Conservation (phyloP, 192 early-diverging fungal species). For the Ambispora gerdemannii region DNA sequence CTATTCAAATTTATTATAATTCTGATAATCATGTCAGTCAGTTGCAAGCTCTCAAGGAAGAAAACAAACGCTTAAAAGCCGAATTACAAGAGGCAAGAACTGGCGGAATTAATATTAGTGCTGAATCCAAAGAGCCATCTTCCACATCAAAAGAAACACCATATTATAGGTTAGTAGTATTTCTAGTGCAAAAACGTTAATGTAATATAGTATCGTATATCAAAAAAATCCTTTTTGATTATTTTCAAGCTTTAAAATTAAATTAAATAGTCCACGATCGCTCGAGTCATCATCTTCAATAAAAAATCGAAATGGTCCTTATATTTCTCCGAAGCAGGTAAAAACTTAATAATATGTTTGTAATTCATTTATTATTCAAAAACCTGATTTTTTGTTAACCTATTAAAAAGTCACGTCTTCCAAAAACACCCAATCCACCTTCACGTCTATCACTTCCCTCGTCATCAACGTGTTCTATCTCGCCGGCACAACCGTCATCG, state of each 20-base stretch:
- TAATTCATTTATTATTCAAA: too few species aligned
- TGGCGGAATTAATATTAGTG: not conserved
- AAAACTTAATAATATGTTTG: too few species aligned
- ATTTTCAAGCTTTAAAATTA: too few species aligned
- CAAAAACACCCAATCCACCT: conserved; percentile 18
- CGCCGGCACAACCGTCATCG: not conserved
- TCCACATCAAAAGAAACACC: too few species aligned
- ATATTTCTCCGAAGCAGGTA: conserved; percentile 1
- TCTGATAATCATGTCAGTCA: not conserved
- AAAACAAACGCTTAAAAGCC: conserved; percentile 14
- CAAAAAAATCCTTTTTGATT: too few species aligned
- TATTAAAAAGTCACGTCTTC: not conserved
- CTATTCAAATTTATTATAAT: not conserved
- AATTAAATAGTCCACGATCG: not conserved
- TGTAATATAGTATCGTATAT: too few species aligned
- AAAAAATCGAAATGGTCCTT: not conserved
- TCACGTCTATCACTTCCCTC: not conserved
- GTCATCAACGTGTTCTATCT: not conserved
- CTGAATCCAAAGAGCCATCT: not conserved
- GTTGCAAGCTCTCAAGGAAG: conserved; percentile 5
- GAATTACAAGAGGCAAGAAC: conserved; percentile 2
- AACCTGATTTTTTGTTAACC: not conserved
- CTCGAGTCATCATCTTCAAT: not conserved
- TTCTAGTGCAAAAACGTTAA: too few species aligned
- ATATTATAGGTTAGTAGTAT: too few species aligned